Evolutionary conservation across 2,329 filamentous ascomycete genomes (phyloP).

Genomic region (Monosporascus sp.): DNA sequence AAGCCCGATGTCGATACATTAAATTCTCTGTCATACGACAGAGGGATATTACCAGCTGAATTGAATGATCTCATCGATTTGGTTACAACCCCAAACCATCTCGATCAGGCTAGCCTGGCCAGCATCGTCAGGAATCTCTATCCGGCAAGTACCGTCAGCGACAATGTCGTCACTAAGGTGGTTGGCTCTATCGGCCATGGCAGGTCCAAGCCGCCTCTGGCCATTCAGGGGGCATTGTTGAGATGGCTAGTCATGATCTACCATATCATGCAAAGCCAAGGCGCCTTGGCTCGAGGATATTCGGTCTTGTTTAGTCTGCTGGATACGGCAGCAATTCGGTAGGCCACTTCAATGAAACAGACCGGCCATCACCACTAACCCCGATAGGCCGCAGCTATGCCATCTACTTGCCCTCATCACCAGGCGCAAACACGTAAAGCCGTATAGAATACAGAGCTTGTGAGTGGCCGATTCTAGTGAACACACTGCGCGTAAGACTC

Average conservation of each 20-base stretch:
- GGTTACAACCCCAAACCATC: constrained; percentile 58
- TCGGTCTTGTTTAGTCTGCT: constrained; percentile 74
- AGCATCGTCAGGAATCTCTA: constrained; percentile 70
- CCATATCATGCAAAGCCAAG: constrained; percentile 60
- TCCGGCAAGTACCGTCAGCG: constrained; percentile 59
- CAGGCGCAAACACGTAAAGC: constrained; percentile 74
- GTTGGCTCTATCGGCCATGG: constrained; percentile 74
- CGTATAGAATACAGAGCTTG: constrained; percentile 76
- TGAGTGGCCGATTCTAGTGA: constrained; percentile 29
- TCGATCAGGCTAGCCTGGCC: constrained; percentile 71
- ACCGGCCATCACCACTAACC: constrained; percentile 15
- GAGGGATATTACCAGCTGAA: constrained; percentile 57
- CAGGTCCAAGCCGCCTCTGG: constrained; percentile 65
- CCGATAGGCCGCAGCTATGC: constrained; percentile 54
- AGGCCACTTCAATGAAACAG: constrained; percentile 10
- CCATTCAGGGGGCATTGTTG: constrained; percentile 65
- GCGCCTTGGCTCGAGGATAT: constrained; percentile 64
- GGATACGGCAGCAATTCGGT: constrained; percentile 73
- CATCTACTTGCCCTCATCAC: constrained; percentile 77
- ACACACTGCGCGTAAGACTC: neutral
- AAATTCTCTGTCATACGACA: constrained; percentile 58
- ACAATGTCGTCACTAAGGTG: constrained; percentile 57
- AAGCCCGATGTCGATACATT: constrained; percentile 61
- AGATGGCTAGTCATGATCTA: constrained; percentile 77
- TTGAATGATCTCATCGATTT: constrained; percentile 62